phyloP scores from a whole-genome alignment of 768 basidiomycete genomes.

The Megacollybia marginata region DNA sequence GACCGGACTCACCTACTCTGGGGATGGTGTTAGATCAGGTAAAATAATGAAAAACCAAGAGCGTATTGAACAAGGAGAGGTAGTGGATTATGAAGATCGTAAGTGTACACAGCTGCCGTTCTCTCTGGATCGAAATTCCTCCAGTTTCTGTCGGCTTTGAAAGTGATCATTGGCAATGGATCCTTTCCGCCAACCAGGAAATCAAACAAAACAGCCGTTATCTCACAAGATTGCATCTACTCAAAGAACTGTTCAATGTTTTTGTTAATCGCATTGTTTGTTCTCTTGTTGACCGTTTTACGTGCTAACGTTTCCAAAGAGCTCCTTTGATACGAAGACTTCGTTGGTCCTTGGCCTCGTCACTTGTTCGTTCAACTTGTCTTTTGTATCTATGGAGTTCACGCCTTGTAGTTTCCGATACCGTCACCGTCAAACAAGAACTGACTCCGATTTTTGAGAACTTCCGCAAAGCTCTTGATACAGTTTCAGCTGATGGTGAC shows the following conservation, averaged over 20 bases:
- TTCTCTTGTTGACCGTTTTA: neutral
- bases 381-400: neutral
- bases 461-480: slow-evolving; percentile 15
- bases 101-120: too few species aligned
- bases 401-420: slow-evolving; percentile 13
- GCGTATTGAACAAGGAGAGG: neutral
- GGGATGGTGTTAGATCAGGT: neutral
- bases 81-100: too few species aligned
- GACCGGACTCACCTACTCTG: neutral
- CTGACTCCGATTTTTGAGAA: slow-evolving; percentile 20
- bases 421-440: slow-evolving; percentile 12
- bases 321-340: slow-evolving; percentile 20
- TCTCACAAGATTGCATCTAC: slow-evolving; percentile 14
- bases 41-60: neutral
- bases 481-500: slow-evolving; percentile 11
- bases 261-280: slow-evolving; percentile 20
- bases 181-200: neutral
- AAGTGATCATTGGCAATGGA: neutral
- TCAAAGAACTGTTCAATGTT: slow-evolving; percentile 20
- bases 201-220: slow-evolving; percentile 10
- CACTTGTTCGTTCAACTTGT: slow-evolving; percentile 12
- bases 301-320: slow-evolving; percentile 5
- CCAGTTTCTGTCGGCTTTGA: neutral
- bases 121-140: too few species aligned
- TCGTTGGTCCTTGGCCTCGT: slow-evolving; percentile 20